A percentile compares a stretch with the other conserved stretches of the same genome.
phyloP scores from a whole-genome alignment of 2,329 filamentous ascomycete genomes.

The Paecilomyces formosus region DNA sequence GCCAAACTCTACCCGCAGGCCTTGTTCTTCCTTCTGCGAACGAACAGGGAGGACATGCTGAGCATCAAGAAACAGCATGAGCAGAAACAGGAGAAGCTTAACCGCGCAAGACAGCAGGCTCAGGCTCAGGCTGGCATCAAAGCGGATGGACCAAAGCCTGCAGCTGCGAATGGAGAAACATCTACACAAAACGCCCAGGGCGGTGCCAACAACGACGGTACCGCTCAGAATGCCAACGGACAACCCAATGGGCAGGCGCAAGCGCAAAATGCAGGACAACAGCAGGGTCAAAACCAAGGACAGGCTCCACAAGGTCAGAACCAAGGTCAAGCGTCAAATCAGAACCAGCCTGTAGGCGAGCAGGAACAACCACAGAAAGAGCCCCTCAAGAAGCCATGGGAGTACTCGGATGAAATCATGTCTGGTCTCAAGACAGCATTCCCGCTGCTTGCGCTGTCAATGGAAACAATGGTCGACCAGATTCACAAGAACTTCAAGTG shows the following conservation, averaged over 20 bases:
- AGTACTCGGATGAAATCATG: conserved; percentile 92
- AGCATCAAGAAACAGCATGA: conserved; percentile 84
- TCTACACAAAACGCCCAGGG: conserved; percentile 40
- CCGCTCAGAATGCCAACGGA: conserved; percentile 14
- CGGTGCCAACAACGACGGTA: conserved; percentile 32
- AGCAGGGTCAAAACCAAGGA: conserved; percentile 9
- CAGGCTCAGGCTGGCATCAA: conserved; percentile 16
- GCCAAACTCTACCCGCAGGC: conserved; percentile 94
- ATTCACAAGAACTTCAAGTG: conserved; percentile 99
- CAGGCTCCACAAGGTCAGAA: conserved; percentile 10
- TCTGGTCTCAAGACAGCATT: conserved; percentile 94
- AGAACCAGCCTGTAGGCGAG: conserved; percentile 8
- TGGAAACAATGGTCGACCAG: conserved; percentile 99
- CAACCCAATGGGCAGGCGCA: conserved; percentile 13
- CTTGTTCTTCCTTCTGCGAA: conserved; percentile 90
- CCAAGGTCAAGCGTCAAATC: conserved; percentile 25
- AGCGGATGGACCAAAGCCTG: conserved; percentile 24
- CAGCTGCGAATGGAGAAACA: conserved; percentile 38
- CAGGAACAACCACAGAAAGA: conserved; percentile 32
- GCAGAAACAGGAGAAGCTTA: conserved; percentile 51
- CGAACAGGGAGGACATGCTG: conserved; percentile 87
- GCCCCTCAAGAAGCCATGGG: conserved; percentile 75
- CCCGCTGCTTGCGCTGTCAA: conserved; percentile 86
- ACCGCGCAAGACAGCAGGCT: conserved; percentile 50
- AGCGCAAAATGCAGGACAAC: conserved; percentile 14